Conservation (phyloP, 2,329 filamentous ascomycete species). For the Magnaporthales sp. region DNA sequence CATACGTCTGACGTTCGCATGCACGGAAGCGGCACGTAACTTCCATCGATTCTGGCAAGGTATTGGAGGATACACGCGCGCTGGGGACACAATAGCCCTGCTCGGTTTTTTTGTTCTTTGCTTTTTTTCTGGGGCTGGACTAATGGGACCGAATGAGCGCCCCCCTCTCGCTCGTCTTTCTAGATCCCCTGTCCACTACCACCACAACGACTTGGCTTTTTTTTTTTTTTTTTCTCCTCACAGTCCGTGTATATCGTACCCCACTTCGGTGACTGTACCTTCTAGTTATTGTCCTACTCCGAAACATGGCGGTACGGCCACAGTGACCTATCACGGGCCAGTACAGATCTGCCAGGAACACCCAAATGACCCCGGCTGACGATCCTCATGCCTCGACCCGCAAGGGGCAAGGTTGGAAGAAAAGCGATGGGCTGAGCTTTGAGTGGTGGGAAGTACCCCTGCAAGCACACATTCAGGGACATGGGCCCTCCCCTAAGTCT, state of each 20-base stretch:
- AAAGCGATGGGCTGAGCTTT: constrained; percentile 18
- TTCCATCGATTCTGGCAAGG: not conserved
- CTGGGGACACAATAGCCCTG: not conserved
- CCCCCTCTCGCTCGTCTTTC: not conserved
- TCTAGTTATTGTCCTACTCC: constrained; percentile 17
- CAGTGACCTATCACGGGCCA: constrained; percentile 20
- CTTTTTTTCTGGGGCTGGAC: not conserved
- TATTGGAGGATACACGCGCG: not conserved
- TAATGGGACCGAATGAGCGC: not conserved
- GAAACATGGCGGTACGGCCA: constrained; percentile 22
- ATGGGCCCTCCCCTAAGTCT: not conserved
- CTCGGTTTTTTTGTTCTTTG: not conserved
- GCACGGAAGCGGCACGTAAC: not conserved
- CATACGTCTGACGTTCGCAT: not conserved
- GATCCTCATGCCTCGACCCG: constrained; percentile 30
- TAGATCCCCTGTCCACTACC: not conserved
- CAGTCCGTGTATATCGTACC: not conserved
- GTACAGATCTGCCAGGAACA: not conserved
- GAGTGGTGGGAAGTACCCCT: not conserved
- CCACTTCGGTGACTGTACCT: constrained; percentile 5
- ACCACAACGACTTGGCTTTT: not conserved
- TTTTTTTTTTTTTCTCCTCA: not conserved
- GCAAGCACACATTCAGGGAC: not conserved
- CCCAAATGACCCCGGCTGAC: constrained; percentile 16
- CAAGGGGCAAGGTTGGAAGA: constrained; percentile 19